A percentile compares a stretch with the other conserved stretches of the same genome.
Conservation (phyloP, 257 asterid genomes). For the Solanum phureja region DNA sequence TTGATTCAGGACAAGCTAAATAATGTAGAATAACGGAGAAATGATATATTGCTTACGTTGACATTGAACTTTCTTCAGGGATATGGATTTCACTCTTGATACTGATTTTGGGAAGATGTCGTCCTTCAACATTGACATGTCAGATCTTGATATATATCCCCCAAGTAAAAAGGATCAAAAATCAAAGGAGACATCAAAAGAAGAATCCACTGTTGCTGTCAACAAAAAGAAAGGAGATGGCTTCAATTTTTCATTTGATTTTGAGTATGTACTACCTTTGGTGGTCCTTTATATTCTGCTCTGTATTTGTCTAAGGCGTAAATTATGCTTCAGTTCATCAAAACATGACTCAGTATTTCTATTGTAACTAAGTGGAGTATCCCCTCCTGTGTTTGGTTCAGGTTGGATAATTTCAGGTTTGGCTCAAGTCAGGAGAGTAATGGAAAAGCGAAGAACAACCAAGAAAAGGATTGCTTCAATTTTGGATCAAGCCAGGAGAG, state of each 20-base stretch:
- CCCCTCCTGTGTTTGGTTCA: slow-evolving; percentile 15
- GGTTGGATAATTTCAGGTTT: slow-evolving; percentile 52
- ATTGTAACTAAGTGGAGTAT: slow-evolving; percentile 3
- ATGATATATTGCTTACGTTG: not conserved
- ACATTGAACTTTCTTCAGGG: slow-evolving; percentile 41
- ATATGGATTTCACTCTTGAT: slow-evolving; percentile 75
- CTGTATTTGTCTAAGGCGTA: not conserved
- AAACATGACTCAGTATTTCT: not conserved
- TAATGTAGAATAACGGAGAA: not conserved
- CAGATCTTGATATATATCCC: slow-evolving; percentile 70
- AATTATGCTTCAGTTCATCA: not conserved
- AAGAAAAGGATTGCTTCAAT: slow-evolving; percentile 10
- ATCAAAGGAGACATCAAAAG: slow-evolving; percentile 33
- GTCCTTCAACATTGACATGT: slow-evolving; percentile 70
- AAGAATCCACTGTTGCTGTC: slow-evolving; percentile 39
- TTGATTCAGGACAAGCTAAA: slow-evolving; percentile 5
- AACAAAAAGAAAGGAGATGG: slow-evolving; percentile 42
- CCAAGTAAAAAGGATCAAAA: slow-evolving; percentile 49
- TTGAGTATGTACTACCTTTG: slow-evolving; percentile 45
- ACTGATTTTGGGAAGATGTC: slow-evolving; percentile 73
- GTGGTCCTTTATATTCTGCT: not conserved
- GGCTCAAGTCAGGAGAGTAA: slow-evolving; percentile 34
- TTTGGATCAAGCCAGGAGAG: slow-evolving; percentile 5
- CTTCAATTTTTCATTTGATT: slow-evolving; percentile 69
- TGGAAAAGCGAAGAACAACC: slow-evolving; percentile 22